Evolutionary conservation across 257 asterid genomes (phyloP).

Genomic region (Marsdenia floribunda): DNA sequence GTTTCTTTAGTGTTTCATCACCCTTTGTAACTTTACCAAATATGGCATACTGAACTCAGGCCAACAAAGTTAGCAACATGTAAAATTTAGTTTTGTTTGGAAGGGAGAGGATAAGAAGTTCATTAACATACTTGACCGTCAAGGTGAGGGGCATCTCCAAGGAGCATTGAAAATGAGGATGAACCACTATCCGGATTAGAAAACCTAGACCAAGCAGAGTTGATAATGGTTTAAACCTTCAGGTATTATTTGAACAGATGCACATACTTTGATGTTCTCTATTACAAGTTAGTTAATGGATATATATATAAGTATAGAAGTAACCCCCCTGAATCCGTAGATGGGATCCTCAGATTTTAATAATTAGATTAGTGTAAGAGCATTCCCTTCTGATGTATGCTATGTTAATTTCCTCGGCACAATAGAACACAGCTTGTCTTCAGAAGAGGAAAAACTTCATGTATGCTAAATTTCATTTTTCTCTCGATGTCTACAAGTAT

Average conservation of each 20-base stretch:
- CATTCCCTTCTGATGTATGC: not conserved
- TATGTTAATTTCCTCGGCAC: not conserved
- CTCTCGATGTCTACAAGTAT: not conserved
- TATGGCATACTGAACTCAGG: slow-evolving; percentile 70
- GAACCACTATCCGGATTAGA: slow-evolving; percentile 82
- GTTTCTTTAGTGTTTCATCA: slow-evolving; percentile 81
- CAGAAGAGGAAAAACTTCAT: not conserved
- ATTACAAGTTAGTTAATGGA: not conserved
- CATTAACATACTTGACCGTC: slow-evolving; percentile 61
- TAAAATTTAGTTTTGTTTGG: not conserved
- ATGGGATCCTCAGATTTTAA: slow-evolving; percentile 5
- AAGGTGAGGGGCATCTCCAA: slow-evolving; percentile 97
- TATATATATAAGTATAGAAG: not conserved
- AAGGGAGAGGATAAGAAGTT: slow-evolving; percentile 10
- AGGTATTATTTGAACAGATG: not conserved
- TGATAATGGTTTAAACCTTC: not conserved
- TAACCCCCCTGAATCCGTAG: not conserved
- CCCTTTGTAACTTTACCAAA: slow-evolving; percentile 94
- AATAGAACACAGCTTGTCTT: not conserved
- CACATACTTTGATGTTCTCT: not conserved
- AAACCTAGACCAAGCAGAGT: slow-evolving; percentile 37
- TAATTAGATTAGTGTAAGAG: not conserved
- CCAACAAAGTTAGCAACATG: slow-evolving; percentile 11
- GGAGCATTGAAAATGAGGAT: slow-evolving; percentile 92
- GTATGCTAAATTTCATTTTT: not conserved